Conservation (phyloP, 192 early-diverging fungal genomes). For the Coemansia sp. region DNA sequence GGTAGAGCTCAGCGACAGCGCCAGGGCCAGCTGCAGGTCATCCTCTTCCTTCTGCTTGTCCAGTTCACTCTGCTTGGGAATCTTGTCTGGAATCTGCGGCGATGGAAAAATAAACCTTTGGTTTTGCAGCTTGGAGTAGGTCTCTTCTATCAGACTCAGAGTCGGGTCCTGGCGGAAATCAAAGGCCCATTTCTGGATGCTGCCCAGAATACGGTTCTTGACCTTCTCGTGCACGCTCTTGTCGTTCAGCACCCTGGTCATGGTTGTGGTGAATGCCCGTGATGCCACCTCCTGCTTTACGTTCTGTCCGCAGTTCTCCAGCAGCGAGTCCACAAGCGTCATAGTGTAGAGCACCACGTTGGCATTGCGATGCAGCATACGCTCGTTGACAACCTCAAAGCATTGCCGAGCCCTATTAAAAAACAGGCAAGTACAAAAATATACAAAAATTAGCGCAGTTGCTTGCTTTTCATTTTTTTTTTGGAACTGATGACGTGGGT, state of each 20-base stretch:
- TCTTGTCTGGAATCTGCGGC: slow-evolving; percentile 81
- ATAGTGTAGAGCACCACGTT: slow-evolving; percentile 73
- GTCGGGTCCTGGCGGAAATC: slow-evolving; percentile 77
- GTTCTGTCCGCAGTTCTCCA: slow-evolving; percentile 84
- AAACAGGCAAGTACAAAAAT: not conserved
- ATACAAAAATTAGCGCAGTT: not conserved
- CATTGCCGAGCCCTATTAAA: slow-evolving; percentile 67
- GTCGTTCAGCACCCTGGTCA: slow-evolving; percentile 74
- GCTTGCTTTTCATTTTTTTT: not conserved
- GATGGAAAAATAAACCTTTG: slow-evolving; percentile 67
- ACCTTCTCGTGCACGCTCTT: slow-evolving; percentile 79
- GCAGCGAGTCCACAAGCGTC: slow-evolving; percentile 80
- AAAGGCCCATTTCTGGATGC: slow-evolving; percentile 90
- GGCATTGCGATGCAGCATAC: slow-evolving; percentile 75
- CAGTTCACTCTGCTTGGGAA: slow-evolving; percentile 63
- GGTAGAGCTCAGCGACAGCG: slow-evolving; percentile 76
- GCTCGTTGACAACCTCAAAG: slow-evolving; percentile 70
- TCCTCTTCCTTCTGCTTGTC: slow-evolving; percentile 94
- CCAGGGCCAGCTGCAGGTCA: slow-evolving; percentile 88
- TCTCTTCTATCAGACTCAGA: slow-evolving; percentile 79
- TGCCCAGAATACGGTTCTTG: slow-evolving; percentile 75
- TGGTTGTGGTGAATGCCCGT: slow-evolving; percentile 75
- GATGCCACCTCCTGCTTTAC: slow-evolving; percentile 86
- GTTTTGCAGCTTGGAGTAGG: slow-evolving; percentile 55
- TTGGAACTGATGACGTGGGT: not conserved